Evolutionary conservation across 2,329 filamentous ascomycete species (phyloP).

Genomic region (Fusarium abutilonis): DNA sequence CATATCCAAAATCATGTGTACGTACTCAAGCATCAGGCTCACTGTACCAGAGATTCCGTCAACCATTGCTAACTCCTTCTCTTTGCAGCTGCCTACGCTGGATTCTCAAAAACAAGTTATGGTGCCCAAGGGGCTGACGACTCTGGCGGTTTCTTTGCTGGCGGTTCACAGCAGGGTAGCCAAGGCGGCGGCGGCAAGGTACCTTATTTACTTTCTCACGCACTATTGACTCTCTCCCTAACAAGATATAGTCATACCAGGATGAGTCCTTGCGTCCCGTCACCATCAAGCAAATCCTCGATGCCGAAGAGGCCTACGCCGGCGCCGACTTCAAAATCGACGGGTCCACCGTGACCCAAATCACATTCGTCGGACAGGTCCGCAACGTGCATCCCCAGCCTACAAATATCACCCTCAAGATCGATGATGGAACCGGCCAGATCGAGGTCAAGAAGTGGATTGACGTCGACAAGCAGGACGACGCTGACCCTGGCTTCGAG

Average conservation of each 20-base stretch:
- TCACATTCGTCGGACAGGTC: conserved; percentile 88
- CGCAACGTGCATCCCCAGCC: conserved; percentile 85
- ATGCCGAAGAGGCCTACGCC: conserved; percentile 79
- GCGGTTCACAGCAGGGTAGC: conserved; percentile 69
- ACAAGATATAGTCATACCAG: conserved; percentile 62
- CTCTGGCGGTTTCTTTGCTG: conserved; percentile 69
- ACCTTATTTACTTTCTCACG: conserved; percentile 12
- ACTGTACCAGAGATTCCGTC: not conserved
- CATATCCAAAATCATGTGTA: conserved; percentile 50
- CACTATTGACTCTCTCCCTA: conserved; percentile 5
- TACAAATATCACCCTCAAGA: conserved; percentile 89
- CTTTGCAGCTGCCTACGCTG: conserved; percentile 59
- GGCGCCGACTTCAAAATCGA: conserved; percentile 85
- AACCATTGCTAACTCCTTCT: conserved; percentile 11
- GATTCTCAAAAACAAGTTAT: conserved; percentile 59
- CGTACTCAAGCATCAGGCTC: conserved; percentile 7
- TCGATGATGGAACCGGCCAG: conserved; percentile 93
- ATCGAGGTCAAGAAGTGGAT: conserved; percentile 93
- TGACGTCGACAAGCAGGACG: conserved; percentile 68
- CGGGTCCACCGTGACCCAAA: conserved; percentile 74
- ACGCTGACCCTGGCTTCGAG: conserved; percentile 64
- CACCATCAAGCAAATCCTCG: conserved; percentile 93
- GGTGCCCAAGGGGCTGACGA: conserved; percentile 67
- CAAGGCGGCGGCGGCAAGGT: conserved; percentile 60
- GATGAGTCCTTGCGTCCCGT: conserved; percentile 92